Evolutionary conservation across 768 basidiomycete species (phyloP).

Genomic region (Termitomyces eurrhizus): DNA sequence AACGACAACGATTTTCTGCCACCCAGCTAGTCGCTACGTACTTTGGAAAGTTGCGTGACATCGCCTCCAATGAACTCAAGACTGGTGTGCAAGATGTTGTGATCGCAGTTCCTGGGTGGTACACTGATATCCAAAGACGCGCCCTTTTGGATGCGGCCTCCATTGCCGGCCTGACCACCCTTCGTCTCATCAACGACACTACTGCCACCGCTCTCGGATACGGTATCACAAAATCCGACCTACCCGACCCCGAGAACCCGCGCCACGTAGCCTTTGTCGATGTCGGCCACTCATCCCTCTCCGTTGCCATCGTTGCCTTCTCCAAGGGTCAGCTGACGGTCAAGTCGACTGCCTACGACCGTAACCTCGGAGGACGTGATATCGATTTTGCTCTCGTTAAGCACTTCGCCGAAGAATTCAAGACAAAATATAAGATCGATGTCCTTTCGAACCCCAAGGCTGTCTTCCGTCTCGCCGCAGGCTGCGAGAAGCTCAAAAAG

Average conservation of each 20-base stretch:
- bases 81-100: conserved; percentile 85
- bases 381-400: conserved; percentile 89
- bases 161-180: conserved; percentile 85
- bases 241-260: conserved; percentile 79
- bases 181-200: conserved; percentile 95
- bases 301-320: conserved; percentile 86
- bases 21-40: conserved; percentile 94
- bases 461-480: conserved; percentile 81
- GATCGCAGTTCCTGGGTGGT: conserved; percentile 96
- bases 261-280: conserved; percentile 93
- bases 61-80: conserved; percentile 81
- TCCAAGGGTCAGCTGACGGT: conserved; percentile 89
- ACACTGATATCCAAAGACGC: conserved; percentile 88
- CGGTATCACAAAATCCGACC: conserved; percentile 97
- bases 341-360: conserved; percentile 87
- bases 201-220: conserved; percentile 96
- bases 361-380: conserved; percentile 93
- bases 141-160: conserved; percentile 86
- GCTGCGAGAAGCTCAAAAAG: conserved; percentile 96
- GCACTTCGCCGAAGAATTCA: conserved; percentile 91
- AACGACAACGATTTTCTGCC: conserved; percentile 72
- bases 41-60: conserved; percentile 88
- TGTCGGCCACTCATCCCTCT: conserved; percentile 89
- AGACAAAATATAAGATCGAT: conserved; percentile 97
- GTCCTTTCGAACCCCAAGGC: conserved; percentile 90